Conservation (phyloP, 371 early-diverging fungal genomes). For the Mucor velutinosus region DNA sequence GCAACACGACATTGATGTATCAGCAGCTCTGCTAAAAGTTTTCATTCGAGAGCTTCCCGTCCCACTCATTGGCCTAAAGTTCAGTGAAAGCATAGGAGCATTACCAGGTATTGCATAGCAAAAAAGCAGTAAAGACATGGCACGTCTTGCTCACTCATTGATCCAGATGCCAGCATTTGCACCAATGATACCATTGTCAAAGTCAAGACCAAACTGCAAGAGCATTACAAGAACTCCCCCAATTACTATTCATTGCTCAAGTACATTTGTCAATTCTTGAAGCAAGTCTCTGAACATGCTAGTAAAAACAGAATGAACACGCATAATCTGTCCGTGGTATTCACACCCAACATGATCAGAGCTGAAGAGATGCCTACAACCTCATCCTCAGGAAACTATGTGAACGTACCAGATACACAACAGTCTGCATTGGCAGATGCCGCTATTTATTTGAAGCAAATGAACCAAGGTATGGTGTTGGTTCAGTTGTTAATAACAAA, state of each 20-base stretch:
- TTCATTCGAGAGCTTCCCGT: conserved; percentile 84
- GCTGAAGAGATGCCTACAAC: conserved; percentile 49
- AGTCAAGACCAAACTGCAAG: conserved; percentile 22
- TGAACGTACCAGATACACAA: conserved; percentile 23
- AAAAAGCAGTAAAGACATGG: background rate
- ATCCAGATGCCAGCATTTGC: conserved; percentile 25
- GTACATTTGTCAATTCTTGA: conserved; percentile 67
- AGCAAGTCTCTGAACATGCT: conserved; percentile 59
- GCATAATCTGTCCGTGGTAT: conserved; percentile 85
- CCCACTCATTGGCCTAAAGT: conserved; percentile 64
- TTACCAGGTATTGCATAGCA: conserved; percentile 35
- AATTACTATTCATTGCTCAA: conserved; percentile 50
- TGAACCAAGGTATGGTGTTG: conserved; percentile 36
- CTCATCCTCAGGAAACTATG: background rate
- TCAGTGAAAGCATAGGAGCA: conserved; percentile 40
- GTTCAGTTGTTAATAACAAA: conserved; percentile 25
- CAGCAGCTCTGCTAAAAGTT: conserved; percentile 84
- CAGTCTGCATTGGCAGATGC: conserved; percentile 30
- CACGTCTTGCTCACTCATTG: background rate
- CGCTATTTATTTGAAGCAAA: conserved; percentile 32
- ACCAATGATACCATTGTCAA: conserved; percentile 18
- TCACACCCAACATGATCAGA: conserved; percentile 84
- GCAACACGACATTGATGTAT: conserved; percentile 76
- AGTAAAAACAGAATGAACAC: conserved; percentile 79
- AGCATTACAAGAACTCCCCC: conserved; percentile 23